Evolutionary conservation across 2,329 filamentous ascomycete genomes (phyloP), one percentile per base, ranked within the genome.

Genomic region (Elsinoe australis): DNA sequence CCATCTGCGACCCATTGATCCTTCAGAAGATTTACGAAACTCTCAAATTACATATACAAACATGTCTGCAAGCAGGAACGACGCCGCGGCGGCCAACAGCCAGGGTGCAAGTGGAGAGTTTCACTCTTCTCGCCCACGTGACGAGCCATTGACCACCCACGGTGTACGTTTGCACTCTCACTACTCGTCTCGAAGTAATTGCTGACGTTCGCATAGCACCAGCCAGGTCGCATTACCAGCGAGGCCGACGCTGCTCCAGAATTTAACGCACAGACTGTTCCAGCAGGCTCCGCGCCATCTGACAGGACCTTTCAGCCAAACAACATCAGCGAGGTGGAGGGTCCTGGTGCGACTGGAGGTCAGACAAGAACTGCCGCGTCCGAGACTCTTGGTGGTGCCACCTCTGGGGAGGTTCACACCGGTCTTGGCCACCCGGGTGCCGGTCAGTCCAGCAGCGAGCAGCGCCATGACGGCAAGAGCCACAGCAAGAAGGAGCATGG

Each of bases 251-350:
- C 67, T 18, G 59, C 65, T 9, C 78, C 78, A 15, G 82, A 84
- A 58, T 87, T 84, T 69, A 69, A 74, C 57, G 74, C 77, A 18
- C 55, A 87, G 61, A 73, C 72, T 1, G 65, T 79, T 28, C 72
- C 80, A 0, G 65, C 81, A 0, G 83, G 83, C 51, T 76, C 77
- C 3, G 83, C 83, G 0, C 83, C 83, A 1, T 53, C 64, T 1
- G 60, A 64, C 32, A 61, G 57, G 12, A 68, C 69, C 14, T 73
- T 68, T 65, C 55, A 62, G 8, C 69, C 71, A 21, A 71, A 73
- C 63, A 60, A 65, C 49, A 53, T 45, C 14, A 54, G 55, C 52
- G 62, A 64, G 29, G 54, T 61, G 7, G 67, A 69, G 3, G 55
- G 52, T n/a, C 14, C 42, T 8, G 42, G 42, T 2, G 42, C 42